Conservation (phyloP, 1,284 basidiomycete genomes). For the Cryptococcus amylolentus region DNA sequence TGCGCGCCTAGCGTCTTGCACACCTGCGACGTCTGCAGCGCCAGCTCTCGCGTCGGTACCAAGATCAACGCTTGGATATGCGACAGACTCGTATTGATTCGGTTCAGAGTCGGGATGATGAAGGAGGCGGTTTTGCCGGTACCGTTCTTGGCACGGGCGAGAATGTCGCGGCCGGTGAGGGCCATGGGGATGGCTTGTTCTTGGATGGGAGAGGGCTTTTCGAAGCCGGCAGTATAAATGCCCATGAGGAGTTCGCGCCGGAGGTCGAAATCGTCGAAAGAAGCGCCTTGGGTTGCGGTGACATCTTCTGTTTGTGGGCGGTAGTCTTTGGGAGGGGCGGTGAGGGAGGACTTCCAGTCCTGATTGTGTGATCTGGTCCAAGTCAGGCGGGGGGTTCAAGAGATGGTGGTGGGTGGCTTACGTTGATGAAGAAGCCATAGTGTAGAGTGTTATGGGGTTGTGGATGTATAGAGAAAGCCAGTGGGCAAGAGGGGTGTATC, state of each 20-base stretch:
- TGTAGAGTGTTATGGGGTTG: slow-evolving; percentile 3
- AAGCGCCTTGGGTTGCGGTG: slow-evolving; percentile 79
- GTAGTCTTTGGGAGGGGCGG: slow-evolving; percentile 81
- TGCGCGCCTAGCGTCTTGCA: slow-evolving; percentile 97
- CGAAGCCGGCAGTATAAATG: slow-evolving; percentile 95
- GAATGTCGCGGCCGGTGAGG: slow-evolving; percentile 80
- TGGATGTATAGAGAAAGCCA: background rate
- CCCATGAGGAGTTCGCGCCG: slow-evolving; percentile 81
- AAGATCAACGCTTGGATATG: slow-evolving; percentile 95
- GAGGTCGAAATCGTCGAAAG: slow-evolving; percentile 84
- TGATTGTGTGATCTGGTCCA: slow-evolving; percentile 14
- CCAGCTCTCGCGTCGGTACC: slow-evolving; percentile 91
- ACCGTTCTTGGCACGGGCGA: slow-evolving; percentile 60
- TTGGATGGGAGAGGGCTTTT: slow-evolving; percentile 94
- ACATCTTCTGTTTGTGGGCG: slow-evolving; percentile 96
- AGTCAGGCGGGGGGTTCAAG: slow-evolving; percentile 1
- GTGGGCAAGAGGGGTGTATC: background rate
- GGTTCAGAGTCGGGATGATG: slow-evolving; percentile 93
- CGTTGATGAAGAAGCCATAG: slow-evolving; percentile 49
- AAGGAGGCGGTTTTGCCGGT: slow-evolving; percentile 80
- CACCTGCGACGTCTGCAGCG: slow-evolving; percentile 93
- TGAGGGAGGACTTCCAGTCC: slow-evolving; percentile 55
- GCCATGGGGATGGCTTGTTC: slow-evolving; percentile 93
- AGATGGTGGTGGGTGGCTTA: slow-evolving; percentile 11
- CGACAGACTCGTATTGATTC: slow-evolving; percentile 76